These are phyloP conservation scores for Vitis rupestris DNA, from an alignment of 164 flowering plant species.

Conservation along the genomic window DNA sequence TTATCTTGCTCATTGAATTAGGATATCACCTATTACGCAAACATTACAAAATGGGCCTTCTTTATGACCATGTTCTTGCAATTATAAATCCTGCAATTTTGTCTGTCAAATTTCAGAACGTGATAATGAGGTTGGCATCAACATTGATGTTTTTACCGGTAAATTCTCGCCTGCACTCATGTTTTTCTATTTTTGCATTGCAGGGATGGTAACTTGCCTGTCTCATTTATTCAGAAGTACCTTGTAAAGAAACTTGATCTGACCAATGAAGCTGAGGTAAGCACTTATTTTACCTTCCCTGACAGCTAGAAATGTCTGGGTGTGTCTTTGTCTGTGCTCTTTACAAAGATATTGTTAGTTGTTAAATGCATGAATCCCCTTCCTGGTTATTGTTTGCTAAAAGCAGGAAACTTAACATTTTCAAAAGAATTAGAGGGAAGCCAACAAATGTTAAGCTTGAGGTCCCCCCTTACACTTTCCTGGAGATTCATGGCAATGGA, in stretches of 20 bases:
- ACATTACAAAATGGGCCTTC: neutral
- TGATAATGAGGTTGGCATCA: neutral
- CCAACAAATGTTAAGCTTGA: too few species aligned
- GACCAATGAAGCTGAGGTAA: conserved; percentile 76
- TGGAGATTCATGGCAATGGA: too few species aligned
- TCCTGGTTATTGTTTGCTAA: neutral
- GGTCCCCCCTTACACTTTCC: too few species aligned
- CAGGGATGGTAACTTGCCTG: conserved; percentile 81
- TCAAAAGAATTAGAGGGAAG: neutral
- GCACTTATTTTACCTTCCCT: conserved; percentile 7
- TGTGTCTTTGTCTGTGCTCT: neutral
- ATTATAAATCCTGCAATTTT: neutral
- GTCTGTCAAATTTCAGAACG: neutral
- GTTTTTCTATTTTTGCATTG: conserved; percentile 10
- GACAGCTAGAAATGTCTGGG: neutral
- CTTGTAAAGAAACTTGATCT: conserved; percentile 78
- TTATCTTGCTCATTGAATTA: too few species aligned
- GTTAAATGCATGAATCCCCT: neutral
- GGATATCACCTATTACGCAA: too few species aligned
- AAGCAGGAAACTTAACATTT: neutral
- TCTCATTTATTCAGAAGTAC: conserved; percentile 80
- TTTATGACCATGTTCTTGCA: neutral
- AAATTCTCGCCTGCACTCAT: neutral
- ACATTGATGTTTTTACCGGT: neutral
- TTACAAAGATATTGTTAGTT: too few species aligned